Base-by-base conservation (phyloP, 306 rosid genomes). In the Lithocarpus polystachyus region DNA sequence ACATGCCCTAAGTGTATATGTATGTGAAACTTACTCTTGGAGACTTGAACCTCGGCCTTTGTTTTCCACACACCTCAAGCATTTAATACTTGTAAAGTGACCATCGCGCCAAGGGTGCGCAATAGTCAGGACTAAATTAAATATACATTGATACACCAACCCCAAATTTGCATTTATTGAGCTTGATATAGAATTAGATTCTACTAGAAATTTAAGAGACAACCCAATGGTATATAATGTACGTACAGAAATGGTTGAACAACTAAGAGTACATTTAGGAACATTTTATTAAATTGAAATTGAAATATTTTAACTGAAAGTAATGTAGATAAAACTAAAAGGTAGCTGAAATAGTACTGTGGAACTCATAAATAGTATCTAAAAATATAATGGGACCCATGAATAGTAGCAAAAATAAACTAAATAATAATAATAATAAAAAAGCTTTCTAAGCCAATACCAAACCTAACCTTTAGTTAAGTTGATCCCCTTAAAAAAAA, bases 171-270 rank as follows among this genome's bases (percentile, higher is more conserved):
- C 76, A 40, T 40, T 7, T 40, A 81, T 78, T 65, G 76, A 48
- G 17, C 15, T 3, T 48, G 53, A 14, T 1, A 48, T 48, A 48
- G 5, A 48, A 48, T 82, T 78, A 84, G 33, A 74, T 68, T 77
- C 31, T 61, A 48, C 45, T 57, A 72, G 57, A 75, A 70, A 79
- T 77, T 73, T 80, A 73, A 48, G 59, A 86, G 87, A 71, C 72
- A 71, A 57, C 33, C 43, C 73, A 22, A 54, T 79, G 79, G 18
- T 1, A 61, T 73, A 76, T 76, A 54, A 74, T 76, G 78, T 62
- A 74, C 23, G 61, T n/a, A 77, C 82, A 8, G 68, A 83, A 77
- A 71, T 71, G 56, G 87, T 75, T 56, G 62, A 79, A 68, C 81
- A 73, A 73, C 71, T 37, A 7, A 37, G 11, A 37, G 11, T 7